Percentiles rank a stretch among this genome's conserved stretches.
Conservation (phyloP, 345 rosid species). For the Clausena lansium region DNA sequence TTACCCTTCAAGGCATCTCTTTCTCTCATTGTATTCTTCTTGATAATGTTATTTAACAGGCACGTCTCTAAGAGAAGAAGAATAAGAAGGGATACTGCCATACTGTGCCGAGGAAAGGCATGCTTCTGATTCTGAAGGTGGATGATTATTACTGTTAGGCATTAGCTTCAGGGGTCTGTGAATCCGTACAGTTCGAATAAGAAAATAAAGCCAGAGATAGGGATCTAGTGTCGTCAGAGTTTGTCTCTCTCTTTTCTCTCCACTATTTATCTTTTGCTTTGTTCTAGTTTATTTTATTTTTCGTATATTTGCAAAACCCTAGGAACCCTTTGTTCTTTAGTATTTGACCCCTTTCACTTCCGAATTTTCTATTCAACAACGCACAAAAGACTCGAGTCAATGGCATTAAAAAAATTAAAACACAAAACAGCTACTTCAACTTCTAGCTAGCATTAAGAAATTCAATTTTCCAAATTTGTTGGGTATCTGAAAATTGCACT, state of each 20-base stretch:
- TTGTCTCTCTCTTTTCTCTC: constrained; percentile 15
- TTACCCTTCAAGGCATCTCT: not conserved
- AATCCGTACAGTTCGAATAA: no score
- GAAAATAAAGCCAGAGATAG: no score
- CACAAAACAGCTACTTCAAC: not conserved
- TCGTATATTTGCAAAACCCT: not conserved
- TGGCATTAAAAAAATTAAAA: not conserved
- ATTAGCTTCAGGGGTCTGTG: no score
- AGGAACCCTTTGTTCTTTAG: not conserved
- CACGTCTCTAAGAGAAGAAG: constrained; percentile 25
- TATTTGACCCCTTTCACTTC: not conserved
- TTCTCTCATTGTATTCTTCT: not conserved
- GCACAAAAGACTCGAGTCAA: not conserved
- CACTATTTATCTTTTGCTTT: not conserved
- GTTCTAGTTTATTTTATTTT: not conserved
- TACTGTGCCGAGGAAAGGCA: constrained; percentile 1
- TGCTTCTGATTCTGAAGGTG: constrained; percentile 13
- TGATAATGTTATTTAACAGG: not conserved
- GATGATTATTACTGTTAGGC: no score
- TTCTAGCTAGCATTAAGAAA: no score
- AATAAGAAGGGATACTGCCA: not conserved
- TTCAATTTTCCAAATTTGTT: no score
- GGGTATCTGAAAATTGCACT: not conserved
- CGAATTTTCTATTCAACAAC: not conserved
- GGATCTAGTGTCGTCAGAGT: constrained; percentile 18